These are phyloP conservation scores for Perilla frutescens DNA, from an alignment of 257 asterid genomes.

Conservation along the genomic window DNA sequence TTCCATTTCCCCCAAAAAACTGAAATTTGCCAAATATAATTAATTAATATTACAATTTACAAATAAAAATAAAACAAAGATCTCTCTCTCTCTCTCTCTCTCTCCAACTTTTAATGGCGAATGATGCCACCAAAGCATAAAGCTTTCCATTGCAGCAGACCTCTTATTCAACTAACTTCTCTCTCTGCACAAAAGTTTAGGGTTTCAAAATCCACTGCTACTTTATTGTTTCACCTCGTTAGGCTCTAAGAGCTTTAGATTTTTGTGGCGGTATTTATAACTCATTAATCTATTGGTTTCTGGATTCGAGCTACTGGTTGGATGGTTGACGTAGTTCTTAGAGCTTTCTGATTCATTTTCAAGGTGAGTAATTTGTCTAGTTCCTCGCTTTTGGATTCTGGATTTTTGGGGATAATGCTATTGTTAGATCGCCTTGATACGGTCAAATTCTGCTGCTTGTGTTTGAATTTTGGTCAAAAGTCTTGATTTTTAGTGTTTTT, in stretches of 20 bases:
- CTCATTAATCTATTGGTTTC: constrained; percentile 23
- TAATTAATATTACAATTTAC: neutral
- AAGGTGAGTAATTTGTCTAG: constrained; percentile 22
- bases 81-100: constrained; percentile 38
- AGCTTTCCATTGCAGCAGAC: constrained; percentile 42
- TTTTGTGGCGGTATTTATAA: constrained; percentile 1
- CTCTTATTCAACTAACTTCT: constrained; percentile 40
- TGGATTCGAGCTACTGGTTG: constrained; percentile 38
- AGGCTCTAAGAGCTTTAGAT: constrained; percentile 13
- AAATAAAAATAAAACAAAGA: neutral
- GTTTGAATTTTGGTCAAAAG: constrained; percentile 11
- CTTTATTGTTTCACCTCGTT: constrained; percentile 14
- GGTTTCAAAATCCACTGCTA: constrained; percentile 28
- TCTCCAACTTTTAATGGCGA: constrained; percentile 44
- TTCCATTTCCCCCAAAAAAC: constrained; percentile 29
- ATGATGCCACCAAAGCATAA: constrained; percentile 43
- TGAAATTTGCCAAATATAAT: neutral
- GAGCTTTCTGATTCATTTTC: constrained; percentile 27
- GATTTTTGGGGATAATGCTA: constrained; percentile 19
- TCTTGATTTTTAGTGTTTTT: neutral
- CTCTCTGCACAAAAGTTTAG: constrained; percentile 33
- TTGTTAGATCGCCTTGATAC: constrained; percentile 44
- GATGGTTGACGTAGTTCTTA: constrained; percentile 27
- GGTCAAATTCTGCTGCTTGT: constrained; percentile 34
- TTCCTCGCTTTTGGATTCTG: constrained; percentile 29